phyloP scores from a whole-genome alignment of 1,284 basidiomycete species.

The Ceratobasidium sp. region DNA sequence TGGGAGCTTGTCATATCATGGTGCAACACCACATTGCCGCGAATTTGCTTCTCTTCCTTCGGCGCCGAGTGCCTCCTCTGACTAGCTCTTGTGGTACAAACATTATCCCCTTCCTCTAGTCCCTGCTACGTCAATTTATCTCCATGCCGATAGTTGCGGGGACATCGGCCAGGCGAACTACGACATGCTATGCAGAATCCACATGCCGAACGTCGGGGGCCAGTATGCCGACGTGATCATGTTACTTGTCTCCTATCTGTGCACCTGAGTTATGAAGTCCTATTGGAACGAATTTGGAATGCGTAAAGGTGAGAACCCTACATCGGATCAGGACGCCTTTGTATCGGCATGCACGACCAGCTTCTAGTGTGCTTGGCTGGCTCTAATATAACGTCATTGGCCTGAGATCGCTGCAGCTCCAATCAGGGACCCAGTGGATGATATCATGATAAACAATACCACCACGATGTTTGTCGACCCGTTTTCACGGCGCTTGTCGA shows the following conservation, averaged over 20 bases:
- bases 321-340: no score
- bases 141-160: not conserved
- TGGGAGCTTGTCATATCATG: no score
- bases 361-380: not conserved
- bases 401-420: not conserved
- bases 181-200: not conserved
- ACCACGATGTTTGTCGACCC: not conserved
- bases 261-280: not conserved
- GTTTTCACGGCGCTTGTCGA: no score
- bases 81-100: no score
- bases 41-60: no score
- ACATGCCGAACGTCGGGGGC: not conserved
- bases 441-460: constrained; percentile 1
- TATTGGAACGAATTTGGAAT: not conserved
- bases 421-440: not conserved
- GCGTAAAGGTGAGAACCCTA: no score
- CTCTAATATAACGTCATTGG: not conserved
- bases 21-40: no score
- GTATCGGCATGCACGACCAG: not conserved
- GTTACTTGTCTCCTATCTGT: not conserved
- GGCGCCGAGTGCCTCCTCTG: no score
- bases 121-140: not conserved
- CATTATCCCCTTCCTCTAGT: not conserved
- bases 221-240: not conserved
- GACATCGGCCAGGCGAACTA: not conserved